Conservation (phyloP, 1,284 basidiomycete genomes). For the Vanrija humicola region DNA sequence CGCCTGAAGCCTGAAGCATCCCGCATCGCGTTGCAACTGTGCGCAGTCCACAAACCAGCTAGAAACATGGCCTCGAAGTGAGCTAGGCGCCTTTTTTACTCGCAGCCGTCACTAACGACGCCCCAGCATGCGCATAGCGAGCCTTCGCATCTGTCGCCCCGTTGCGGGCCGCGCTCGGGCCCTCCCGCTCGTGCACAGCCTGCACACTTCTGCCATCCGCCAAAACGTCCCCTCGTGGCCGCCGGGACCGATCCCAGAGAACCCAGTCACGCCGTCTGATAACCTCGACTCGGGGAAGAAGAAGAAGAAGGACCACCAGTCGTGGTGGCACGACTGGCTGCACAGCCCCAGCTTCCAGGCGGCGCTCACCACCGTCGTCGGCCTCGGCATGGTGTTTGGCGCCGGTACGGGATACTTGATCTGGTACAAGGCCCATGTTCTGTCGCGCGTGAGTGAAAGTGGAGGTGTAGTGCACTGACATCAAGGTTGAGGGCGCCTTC, state of each 20-base stretch:
- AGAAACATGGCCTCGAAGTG: no score
- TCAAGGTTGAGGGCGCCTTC: conserved; percentile 44
- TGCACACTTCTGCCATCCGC: conserved; percentile 4
- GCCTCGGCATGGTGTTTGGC: conserved; percentile 42
- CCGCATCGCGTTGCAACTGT: no score
- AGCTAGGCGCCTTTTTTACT: no score
- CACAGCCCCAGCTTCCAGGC: conserved; percentile 43
- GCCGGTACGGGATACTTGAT: conserved; percentile 63
- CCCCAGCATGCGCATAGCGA: no score
- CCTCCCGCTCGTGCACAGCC: no score
- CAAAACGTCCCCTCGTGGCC: conserved; percentile 35
- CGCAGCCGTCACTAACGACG: no score
- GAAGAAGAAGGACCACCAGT: conserved; percentile 6
- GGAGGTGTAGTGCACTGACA: background rate
- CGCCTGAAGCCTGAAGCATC: no score
- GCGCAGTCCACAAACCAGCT: no score
- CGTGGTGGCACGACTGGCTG: conserved; percentile 36
- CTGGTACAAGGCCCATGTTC: conserved; percentile 75
- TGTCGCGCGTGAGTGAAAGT: conserved; percentile 59
- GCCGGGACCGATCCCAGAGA: conserved; percentile 30
- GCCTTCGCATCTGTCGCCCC: no score
- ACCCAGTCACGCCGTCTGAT: conserved; percentile 29
- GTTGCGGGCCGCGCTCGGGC: no score
- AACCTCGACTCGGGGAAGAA: conserved; percentile 7
- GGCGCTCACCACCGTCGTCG: conserved; percentile 45